Evolutionary conservation across 1,284 basidiomycete genomes (phyloP), one percentile per base, ranked within the genome.

Genomic region (Ganoderma sinense): DNA sequence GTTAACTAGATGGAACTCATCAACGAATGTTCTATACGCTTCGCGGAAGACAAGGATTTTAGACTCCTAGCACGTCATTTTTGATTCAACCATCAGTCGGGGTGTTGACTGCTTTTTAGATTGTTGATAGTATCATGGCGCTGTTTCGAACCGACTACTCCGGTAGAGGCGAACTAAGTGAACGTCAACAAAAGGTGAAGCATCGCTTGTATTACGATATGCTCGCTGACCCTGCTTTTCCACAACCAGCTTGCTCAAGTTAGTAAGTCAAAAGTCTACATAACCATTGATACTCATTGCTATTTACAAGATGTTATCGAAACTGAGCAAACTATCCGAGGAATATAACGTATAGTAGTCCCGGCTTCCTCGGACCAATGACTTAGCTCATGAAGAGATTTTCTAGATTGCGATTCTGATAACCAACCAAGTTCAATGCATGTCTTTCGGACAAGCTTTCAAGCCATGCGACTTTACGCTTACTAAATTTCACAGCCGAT

Each of bases 121-220:
- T 98, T 71, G 90, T 96, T 36, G 95, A 98, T 79, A 96, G 94
- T 73, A 97, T 98, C 74, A 97, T 98, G 94, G 97, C 97, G 39
- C 86, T 97, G 11, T 98, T 98, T 82, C 90, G 96, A 14, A 94
- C 96, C 23, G 97, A 98, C 80, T 98, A 87, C 79, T 95, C 94
- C 6, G 97, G 96, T 13, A 85, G 96, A 82, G 97, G 97, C 39
- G 96, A 98, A 80, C 82, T 98, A 31, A 95, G 94, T 69, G 96
- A 97, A 83, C 86, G 96, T 61, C 96, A 97, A 78, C 96, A 97
- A 79, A 95, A 96, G 85, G 94, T 72, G 29, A 90, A 73, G 68
- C 20, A 14, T 26, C 8, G 8, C n/a, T 55, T 45, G 51, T 41
- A 31, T 18, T 13, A 31, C 65, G 18, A 39, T 65, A 45, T 11